Evolutionary conservation across 2,329 filamentous ascomycete species (phyloP).

Genomic region (Pleomassaria siparia): DNA sequence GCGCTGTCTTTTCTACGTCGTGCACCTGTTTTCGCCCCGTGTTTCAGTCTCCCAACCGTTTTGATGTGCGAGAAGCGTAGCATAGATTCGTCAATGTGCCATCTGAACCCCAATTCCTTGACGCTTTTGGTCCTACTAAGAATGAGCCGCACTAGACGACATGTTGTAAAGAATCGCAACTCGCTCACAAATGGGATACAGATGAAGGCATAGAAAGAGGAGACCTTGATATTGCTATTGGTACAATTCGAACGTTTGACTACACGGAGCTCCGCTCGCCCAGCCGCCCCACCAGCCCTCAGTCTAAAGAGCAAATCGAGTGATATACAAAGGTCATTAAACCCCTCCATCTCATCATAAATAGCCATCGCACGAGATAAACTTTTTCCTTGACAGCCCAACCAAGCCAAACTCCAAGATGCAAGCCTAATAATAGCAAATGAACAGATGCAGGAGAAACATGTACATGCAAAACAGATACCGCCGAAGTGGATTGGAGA

Average conservation of each 20-base stretch:
- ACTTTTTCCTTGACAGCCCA: not conserved
- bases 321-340: not conserved
- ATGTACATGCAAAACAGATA: not conserved
- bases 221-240: conserved; percentile 1
- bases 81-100: too few relatives aligned
- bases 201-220: not conserved
- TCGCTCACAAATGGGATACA: not conserved
- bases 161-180: not conserved
- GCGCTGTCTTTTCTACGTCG: too few relatives aligned
- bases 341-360: not conserved
- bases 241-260: not conserved
- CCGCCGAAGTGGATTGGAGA: conserved; percentile 10
- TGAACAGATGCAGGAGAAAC: not conserved
- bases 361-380: not conserved
- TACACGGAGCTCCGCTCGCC: not conserved
- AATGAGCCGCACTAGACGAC: too few relatives aligned
- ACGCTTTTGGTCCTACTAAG: too few relatives aligned
- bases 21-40: too few relatives aligned
- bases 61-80: too few relatives aligned
- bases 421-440: not conserved
- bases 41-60: too few relatives aligned
- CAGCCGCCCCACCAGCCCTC: not conserved
- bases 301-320: not conserved
- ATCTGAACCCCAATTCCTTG: too few relatives aligned
- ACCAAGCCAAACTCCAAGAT: not conserved